These are phyloP conservation scores for Phytopythium ostracodes DNA, from an alignment of 352 stramenopile species.

Conservation along the genomic window DNA sequence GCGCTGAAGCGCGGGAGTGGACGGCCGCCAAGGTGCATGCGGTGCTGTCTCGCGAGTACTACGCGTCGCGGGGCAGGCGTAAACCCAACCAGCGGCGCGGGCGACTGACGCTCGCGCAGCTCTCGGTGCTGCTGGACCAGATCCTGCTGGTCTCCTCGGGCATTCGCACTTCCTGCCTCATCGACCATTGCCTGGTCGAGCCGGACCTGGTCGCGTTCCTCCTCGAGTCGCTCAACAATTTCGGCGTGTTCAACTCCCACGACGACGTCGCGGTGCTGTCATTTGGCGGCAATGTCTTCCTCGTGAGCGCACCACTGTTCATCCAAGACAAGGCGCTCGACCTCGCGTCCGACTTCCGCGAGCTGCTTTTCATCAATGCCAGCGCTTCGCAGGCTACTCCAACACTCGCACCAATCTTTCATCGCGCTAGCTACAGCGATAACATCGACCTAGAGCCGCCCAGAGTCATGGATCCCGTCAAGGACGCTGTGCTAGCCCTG, in stretches of 20 bases:
- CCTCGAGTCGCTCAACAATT: constrained; percentile 12
- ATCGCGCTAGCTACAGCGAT: too few species aligned
- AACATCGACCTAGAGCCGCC: neutral
- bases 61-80: neutral
- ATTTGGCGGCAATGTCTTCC: constrained; percentile 42
- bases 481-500: neutral
- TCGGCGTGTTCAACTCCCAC: neutral
- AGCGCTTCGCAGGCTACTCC: constrained; percentile 18
- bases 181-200: constrained; percentile 35
- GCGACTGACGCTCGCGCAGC: constrained; percentile 16
- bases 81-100: neutral
- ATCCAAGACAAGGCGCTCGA: constrained; percentile 28
- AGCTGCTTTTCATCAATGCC: constrained; percentile 30
- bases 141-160: constrained; percentile 32
- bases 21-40: constrained; percentile 1
- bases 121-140: constrained; percentile 28
- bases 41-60: neutral
- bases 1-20: neutral
- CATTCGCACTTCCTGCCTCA: constrained; percentile 33
- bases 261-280: constrained; percentile 20
- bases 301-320: constrained; percentile 29
- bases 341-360: constrained; percentile 13
- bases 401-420: neutral
- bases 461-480: neutral
- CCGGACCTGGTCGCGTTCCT: constrained; percentile 18